These are phyloP conservation scores for Coffea eugenioides DNA, from an alignment of 257 asterid genomes.

Conservation along the genomic window DNA sequence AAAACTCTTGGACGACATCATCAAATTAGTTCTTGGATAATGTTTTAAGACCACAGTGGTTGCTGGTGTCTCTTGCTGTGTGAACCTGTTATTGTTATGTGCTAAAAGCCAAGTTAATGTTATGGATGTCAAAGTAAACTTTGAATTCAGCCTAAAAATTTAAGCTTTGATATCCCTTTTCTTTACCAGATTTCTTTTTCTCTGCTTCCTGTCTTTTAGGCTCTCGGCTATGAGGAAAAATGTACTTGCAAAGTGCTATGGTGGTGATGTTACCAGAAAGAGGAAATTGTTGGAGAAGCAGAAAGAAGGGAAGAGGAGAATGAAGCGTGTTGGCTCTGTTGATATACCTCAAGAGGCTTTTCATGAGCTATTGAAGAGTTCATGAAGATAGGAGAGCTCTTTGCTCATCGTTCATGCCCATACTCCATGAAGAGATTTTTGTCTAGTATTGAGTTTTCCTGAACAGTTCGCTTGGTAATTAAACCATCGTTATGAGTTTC, in stretches of 20 bases:
- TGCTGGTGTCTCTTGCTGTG: neutral
- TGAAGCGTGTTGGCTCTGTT: slow-evolving; percentile 96
- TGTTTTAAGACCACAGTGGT: neutral
- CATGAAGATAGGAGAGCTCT: slow-evolving; percentile 31
- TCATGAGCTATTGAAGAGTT: slow-evolving; percentile 75
- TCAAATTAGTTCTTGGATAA: neutral
- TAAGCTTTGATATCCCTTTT: neutral
- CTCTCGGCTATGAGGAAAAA: slow-evolving; percentile 93
- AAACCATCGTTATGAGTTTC: neutral
- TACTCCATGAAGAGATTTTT: too few species aligned
- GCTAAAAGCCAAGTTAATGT: neutral
- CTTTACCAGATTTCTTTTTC: neutral
- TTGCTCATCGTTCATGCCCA: neutral
- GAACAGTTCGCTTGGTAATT: neutral
- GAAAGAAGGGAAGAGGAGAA: slow-evolving; percentile 97
- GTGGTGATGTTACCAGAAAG: slow-evolving; percentile 87
- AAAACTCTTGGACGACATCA: neutral
- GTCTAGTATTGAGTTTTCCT: neutral
- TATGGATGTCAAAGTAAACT: neutral
- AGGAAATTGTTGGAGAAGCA: slow-evolving; percentile 90
- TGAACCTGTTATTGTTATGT: neutral
- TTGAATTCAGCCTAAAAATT: too few species aligned
- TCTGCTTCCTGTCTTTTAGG: slow-evolving; percentile 30
- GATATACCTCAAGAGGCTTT: slow-evolving; percentile 99
- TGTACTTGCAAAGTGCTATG: slow-evolving; percentile 93